Evolutionary conservation across 2,329 filamentous ascomycete species (phyloP), one percentile per base, ranked within the genome.

Genomic region (Xylaria sp.): DNA sequence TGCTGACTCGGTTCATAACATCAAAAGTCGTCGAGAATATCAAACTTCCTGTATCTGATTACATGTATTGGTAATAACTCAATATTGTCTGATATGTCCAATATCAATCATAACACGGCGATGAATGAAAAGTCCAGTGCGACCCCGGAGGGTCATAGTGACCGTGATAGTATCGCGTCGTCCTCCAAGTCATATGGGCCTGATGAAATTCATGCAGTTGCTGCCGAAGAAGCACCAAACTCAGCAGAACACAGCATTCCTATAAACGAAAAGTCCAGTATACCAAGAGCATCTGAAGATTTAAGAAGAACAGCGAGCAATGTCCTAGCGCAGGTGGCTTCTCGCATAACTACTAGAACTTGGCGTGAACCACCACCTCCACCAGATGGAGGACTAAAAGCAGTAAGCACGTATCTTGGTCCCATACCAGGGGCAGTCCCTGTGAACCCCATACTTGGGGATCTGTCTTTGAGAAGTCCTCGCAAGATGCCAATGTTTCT

Each of bases 321-420:
- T 69, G 71, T 75, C 7, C 71, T 79, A 13, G 63, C 74, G 7
- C 72, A 74, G 6, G 77, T 77, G 11, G 69, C 72, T 38, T 77
- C 77, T 20, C 74, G 76, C 20, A 69, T 78, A 13, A 77, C 76
- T 2, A 78, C 77, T 6, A 73, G 74, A 64, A 68, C 71, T n/a
- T 75, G 67, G 71, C 73, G 72, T 4, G 76, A 78, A 42, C 75
- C 77, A 10, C 72, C 76, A 5, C 77, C 77, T 10, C 77, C 77
- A 4, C 77, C 77, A 1, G 77, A 79, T 53, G 77, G 77, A 26
- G 77, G 77, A 13, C n/a, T 71, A 3, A 59, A 73, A 59, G 77
- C 77, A 38, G 73, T 74, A 69, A 71, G 73, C 60, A 56, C 9
- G 48, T 48, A 40, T 56, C 33, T 56, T 28, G n/a, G 59, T 11